Conservation (phyloP, 2,329 filamentous ascomycete genomes). For the Fusarium sp. region DNA sequence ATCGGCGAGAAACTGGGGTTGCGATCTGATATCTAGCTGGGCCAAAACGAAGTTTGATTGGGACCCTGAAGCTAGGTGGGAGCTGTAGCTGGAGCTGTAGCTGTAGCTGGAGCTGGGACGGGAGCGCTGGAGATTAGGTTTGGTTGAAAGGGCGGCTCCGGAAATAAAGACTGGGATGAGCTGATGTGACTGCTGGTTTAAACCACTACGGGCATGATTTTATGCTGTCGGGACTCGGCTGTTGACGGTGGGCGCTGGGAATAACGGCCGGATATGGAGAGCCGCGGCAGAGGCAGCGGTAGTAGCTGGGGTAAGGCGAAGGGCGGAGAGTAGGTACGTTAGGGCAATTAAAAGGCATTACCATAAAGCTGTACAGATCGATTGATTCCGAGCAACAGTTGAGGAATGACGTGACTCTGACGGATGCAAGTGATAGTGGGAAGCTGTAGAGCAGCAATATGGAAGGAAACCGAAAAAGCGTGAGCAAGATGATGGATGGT, state of each 20-base stretch:
- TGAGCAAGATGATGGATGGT: not conserved
- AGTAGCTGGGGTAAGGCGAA: constrained; percentile 25
- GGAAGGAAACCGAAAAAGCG: not conserved
- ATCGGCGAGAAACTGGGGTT: constrained; percentile 34
- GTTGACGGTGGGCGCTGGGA: constrained; percentile 48
- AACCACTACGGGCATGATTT: constrained; percentile 17
- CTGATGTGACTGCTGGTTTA: constrained; percentile 24
- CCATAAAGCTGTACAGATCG: not conserved
- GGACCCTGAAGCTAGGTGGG: constrained; percentile 3
- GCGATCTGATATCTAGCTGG: constrained; percentile 30
- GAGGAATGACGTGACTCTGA: constrained; percentile 4
- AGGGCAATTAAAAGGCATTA: constrained; percentile 17
- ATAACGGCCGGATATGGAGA: constrained; percentile 46
- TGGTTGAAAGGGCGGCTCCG: constrained; percentile 19
- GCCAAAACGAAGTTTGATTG: constrained; percentile 19
- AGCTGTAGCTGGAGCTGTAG: constrained; percentile 27
- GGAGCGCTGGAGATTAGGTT: constrained; percentile 26
- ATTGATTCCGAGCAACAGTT: not conserved
- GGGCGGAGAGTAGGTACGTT: constrained; percentile 30
- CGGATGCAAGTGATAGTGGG: constrained; percentile 3
- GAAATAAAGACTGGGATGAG: constrained; percentile 36
- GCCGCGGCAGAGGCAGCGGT: constrained; percentile 30
- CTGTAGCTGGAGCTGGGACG: constrained; percentile 25
- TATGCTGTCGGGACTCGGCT: constrained; percentile 41
- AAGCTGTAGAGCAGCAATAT: not conserved